These are phyloP conservation scores for Rauvolfia tetraphylla DNA, from an alignment of 257 asterid species.

Conservation along the genomic window DNA sequence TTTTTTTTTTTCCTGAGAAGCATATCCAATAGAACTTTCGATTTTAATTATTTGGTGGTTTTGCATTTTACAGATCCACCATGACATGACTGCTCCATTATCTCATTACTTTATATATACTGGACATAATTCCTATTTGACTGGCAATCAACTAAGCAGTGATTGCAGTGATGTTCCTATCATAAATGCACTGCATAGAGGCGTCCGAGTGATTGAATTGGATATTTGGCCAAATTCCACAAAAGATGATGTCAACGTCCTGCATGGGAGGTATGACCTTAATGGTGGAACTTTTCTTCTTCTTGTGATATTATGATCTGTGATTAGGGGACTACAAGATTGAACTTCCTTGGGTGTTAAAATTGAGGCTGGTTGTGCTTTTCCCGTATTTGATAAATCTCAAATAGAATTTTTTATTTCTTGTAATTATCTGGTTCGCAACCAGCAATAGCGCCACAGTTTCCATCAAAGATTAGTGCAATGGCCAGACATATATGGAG, in stretches of 20 bases:
- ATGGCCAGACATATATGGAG: background rate
- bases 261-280: conserved; percentile 65
- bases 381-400: background rate
- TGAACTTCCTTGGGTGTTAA: background rate
- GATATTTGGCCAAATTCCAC: conserved; percentile 81
- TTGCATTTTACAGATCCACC: conserved; percentile 51
- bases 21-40: background rate
- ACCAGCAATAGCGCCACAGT: background rate
- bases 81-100: conserved; percentile 69
- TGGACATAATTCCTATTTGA: conserved; percentile 75
- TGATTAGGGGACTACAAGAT: background rate
- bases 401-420: background rate
- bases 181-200: conserved; percentile 43
- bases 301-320: background rate
- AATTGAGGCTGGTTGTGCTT: background rate
- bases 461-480: background rate
- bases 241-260: conserved; percentile 52
- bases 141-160: conserved; percentile 77
- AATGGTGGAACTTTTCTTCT: background rate
- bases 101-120: conserved; percentile 73
- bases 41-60: conserved; percentile 6
- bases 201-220: conserved; percentile 73
- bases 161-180: conserved; percentile 66
- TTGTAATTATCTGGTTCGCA: background rate
- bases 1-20: background rate